phyloP scores from a whole-genome alignment of 148 eudicot genomes.

The Silene conica region DNA sequence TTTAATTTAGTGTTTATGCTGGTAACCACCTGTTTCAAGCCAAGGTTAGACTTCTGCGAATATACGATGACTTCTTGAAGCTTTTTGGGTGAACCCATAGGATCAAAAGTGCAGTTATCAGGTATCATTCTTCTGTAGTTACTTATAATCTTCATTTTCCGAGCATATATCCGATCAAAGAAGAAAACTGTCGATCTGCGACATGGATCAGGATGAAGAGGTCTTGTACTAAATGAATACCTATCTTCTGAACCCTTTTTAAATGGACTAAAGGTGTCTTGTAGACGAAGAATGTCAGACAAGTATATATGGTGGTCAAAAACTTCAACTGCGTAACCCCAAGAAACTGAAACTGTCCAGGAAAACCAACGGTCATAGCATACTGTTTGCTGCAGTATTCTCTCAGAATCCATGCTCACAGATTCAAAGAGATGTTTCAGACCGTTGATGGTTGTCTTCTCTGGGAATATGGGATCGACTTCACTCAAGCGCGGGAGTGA shows the following conservation, averaged over 20 bases:
- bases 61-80: slow-evolving; percentile 46
- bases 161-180: slow-evolving; percentile 31
- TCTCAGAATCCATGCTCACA: slow-evolving; percentile 43
- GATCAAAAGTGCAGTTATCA: slow-evolving; percentile 54
- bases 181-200: slow-evolving; percentile 53
- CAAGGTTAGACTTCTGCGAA: slow-evolving; percentile 42
- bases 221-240: slow-evolving; percentile 34
- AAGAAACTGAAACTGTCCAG: slow-evolving; percentile 79
- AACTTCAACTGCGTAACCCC: slow-evolving; percentile 79
- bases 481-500: slow-evolving; percentile 54
- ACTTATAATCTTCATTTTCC: slow-evolving; percentile 22
- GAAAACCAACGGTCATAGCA: slow-evolving; percentile 76
- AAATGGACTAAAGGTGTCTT: slow-evolving; percentile 53
- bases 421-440: slow-evolving; percentile 49
- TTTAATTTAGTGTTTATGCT: not conserved
- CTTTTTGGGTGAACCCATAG: slow-evolving; percentile 46
- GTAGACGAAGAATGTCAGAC: slow-evolving; percentile 39
- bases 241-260: slow-evolving; percentile 22
- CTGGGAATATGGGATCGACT: slow-evolving; percentile 56
- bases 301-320: slow-evolving; percentile 36
- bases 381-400: slow-evolving; percentile 64
- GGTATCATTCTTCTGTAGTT: slow-evolving; percentile 35
- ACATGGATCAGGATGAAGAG: slow-evolving; percentile 45
- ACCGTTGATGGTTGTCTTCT: slow-evolving; percentile 35
- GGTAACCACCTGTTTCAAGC: slow-evolving; percentile 48